Evolutionary conservation across 257 asterid species (phyloP).

Genomic region (Catharanthus roseus): DNA sequence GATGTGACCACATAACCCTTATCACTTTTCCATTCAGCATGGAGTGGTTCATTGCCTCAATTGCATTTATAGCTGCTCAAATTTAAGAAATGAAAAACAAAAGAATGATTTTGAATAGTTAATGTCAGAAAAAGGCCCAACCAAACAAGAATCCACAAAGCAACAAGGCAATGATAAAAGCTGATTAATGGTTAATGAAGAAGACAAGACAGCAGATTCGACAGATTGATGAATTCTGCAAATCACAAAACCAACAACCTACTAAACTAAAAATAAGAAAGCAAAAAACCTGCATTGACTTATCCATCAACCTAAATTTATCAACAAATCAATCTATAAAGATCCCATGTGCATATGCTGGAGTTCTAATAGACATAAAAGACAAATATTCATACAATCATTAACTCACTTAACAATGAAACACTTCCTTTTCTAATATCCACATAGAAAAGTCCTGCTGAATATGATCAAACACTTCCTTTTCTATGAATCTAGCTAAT

Average conservation of each 20-base stretch:
- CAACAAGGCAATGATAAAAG: neutral
- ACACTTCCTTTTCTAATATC: neutral
- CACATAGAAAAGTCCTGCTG: too few species aligned
- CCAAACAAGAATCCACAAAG: neutral
- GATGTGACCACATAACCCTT: conserved; percentile 46
- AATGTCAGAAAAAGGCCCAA: neutral
- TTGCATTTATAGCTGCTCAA: conserved; percentile 27
- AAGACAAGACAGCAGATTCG: neutral
- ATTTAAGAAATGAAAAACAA: neutral
- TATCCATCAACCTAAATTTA: neutral
- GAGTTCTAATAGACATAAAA: neutral
- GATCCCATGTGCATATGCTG: neutral
- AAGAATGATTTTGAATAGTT: neutral
- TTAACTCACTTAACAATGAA: neutral
- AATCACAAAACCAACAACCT: neutral
- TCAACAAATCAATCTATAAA: neutral
- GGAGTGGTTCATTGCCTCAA: conserved; percentile 38
- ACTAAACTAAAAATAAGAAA: neutral
- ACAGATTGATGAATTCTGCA: neutral
- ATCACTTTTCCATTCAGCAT: conserved; percentile 43
- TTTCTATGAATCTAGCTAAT: neutral
- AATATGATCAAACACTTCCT: neutral
- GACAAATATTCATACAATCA: neutral
- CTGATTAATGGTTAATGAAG: neutral
- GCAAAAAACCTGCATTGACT: neutral